Percentiles rank a stretch among this genome's conserved stretches.
phyloP scores from a whole-genome alignment of 108 stramenopile species.

The Pelagomonas calceolata region DNA sequence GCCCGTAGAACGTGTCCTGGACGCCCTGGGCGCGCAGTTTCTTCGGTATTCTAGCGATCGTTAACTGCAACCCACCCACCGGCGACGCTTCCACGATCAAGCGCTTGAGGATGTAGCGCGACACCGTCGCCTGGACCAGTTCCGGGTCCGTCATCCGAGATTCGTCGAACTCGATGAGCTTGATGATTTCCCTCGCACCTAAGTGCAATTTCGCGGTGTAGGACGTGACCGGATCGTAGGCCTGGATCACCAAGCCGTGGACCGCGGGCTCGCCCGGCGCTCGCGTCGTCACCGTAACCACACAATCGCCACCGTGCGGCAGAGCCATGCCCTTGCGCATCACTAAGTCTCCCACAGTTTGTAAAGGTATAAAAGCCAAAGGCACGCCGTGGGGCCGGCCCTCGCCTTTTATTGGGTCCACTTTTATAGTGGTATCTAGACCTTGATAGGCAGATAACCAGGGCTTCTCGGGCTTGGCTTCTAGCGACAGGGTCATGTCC shows the following conservation, averaged over 20 bases:
- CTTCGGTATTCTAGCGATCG: too few relatives aligned
- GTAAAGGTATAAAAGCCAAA: conserved; percentile 4
- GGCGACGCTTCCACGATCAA: too few relatives aligned
- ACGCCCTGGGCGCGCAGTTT: too few relatives aligned
- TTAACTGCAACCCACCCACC: too few relatives aligned
- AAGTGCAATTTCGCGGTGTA: not conserved
- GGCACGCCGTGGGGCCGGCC: not conserved
- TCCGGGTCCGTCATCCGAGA: too few relatives aligned
- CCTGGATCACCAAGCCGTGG: conserved; percentile 8
- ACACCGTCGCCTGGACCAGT: too few relatives aligned
- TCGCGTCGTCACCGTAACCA: conserved; percentile 5
- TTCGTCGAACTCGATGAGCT: not conserved
- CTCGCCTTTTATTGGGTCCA: not conserved
- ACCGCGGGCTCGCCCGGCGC: conserved; percentile 2
- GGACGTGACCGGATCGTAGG: conserved; percentile 4
- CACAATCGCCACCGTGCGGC: not conserved
- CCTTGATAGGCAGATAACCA: conserved; percentile 9
- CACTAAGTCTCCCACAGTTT: conserved; percentile 3
- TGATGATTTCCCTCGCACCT: not conserved
- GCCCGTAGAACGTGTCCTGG: too few relatives aligned
- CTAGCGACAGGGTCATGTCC: not conserved
- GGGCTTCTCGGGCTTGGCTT: not conserved
- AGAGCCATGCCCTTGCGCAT: conserved; percentile 6
- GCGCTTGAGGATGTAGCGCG: too few relatives aligned
- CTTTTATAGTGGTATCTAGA: not conserved